phyloP scores from a whole-genome alignment of 2,329 filamentous ascomycete species.

The Cylindrodendrum hubeiense region DNA sequence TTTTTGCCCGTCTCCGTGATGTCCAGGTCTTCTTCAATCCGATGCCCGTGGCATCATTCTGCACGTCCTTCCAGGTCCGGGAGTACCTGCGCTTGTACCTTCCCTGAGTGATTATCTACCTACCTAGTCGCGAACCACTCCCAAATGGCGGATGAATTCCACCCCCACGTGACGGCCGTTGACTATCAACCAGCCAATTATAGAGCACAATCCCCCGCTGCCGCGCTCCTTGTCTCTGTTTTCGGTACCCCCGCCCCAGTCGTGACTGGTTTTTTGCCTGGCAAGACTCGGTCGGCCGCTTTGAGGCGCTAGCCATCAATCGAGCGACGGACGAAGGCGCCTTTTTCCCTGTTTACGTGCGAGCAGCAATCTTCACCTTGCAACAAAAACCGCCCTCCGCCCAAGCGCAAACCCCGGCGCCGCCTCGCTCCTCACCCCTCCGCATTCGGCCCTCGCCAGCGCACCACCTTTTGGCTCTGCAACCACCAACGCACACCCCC shows the following conservation, averaged over 20 bases:
- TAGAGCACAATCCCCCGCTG: slow-evolving; percentile 17
- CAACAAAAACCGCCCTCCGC: slow-evolving; percentile 19
- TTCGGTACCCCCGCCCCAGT: slow-evolving; percentile 22
- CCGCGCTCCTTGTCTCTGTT: slow-evolving; percentile 14
- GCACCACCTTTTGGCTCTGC: slow-evolving; percentile 33
- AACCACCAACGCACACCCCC: slow-evolving; percentile 39
- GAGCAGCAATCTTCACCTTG: slow-evolving; percentile 30
- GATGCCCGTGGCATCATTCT: not conserved
- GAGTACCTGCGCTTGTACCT: slow-evolving; percentile 8
- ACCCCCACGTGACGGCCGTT: slow-evolving; percentile 16
- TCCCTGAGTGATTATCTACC: slow-evolving; percentile 17
- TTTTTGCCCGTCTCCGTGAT: not conserved
- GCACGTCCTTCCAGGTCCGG: not conserved
- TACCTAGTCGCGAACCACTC: slow-evolving; percentile 18
- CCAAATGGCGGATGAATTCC: slow-evolving; percentile 11
- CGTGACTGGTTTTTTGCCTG: slow-evolving; percentile 25
- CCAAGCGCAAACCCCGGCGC: slow-evolving; percentile 26
- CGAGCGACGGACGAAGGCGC: slow-evolving; percentile 25
- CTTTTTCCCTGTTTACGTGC: slow-evolving; percentile 24
- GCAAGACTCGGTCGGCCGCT: slow-evolving; percentile 21
- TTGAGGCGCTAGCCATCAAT: slow-evolving; percentile 27
- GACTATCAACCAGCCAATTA: slow-evolving; percentile 15
- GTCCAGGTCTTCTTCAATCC: not conserved
- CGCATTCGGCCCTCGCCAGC: slow-evolving; percentile 49
- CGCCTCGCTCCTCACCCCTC: slow-evolving; percentile 48